Evolutionary conservation across 495 filamentous ascomycete species (phyloP), one percentile per base, ranked within the genome.

Genomic region (Trypethelium eluteriae): DNA sequence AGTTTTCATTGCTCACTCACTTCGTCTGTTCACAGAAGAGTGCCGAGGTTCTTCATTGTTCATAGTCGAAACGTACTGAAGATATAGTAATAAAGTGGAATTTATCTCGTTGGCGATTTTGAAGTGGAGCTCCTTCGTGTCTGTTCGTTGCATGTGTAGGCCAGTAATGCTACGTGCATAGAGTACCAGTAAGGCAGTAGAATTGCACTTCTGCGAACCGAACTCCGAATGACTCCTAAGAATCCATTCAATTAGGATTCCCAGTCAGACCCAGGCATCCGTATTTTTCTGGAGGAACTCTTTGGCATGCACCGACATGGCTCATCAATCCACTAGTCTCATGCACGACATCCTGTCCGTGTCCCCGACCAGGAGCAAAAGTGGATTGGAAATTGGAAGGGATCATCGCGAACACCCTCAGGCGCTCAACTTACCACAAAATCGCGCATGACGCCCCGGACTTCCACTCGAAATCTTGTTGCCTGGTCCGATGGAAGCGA

Each of bases 301-400:
- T 18, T 59, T 14, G 7, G 53, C 25, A 53, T 53, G 49, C 53
- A 59, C 36, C 32, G 7, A 32, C 25, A 53, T 53, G 49, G 49
- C 49, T 53, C 49, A 14, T 25, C 49, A 53, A 5, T 25, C 49
- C 18, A 7, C 53, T 59, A 59, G 53, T 32, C 36, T 36, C 53
- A 59, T 59, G 53, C 53, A 59, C 53, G 53, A 59, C 53, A 59
- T 59, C 9, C 49, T 16, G 49, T 59, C 53, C 53, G 36, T 18
- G 11, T 18, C 53, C 32, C 11, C 25, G 10, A 5, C 53, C 53
- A 18, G 25, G 25, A 25, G 25, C 25, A 25, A 25, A 25, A 25
- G 25, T 25, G 25, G 25, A 25, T 25, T 25, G 25, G 25, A 25
- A 25, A 25, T 25, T 25, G 25, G 25, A 25, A 25, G 25, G 25